These are phyloP conservation scores for Heliamphora ciliata DNA, from an alignment of 179 eudicot genomes.

Conservation along the genomic window DNA sequence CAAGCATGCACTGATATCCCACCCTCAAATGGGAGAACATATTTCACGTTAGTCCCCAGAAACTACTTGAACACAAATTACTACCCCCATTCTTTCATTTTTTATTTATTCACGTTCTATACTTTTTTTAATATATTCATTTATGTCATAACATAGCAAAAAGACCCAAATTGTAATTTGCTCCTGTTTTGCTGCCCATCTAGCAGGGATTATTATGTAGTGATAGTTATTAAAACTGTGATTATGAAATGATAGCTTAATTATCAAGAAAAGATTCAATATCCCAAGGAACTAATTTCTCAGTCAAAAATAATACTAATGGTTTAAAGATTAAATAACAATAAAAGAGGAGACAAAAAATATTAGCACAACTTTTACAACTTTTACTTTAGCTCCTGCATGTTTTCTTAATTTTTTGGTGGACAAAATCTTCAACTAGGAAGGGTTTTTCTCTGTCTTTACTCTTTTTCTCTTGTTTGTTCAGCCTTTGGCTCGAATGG, in stretches of 20 bases:
- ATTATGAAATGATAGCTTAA: background rate
- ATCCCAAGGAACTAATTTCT: background rate
- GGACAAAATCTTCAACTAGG: background rate
- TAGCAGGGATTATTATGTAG: background rate
- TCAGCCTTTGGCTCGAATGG: conserved; percentile 98
- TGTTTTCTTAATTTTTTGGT: background rate
- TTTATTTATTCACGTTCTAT: background rate
- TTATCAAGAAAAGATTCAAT: background rate
- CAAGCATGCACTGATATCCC: too few species aligned
- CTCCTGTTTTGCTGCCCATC: background rate
- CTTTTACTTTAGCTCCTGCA: background rate
- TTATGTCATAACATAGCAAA: background rate
- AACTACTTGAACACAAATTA: background rate
- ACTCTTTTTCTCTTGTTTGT: conserved; percentile 12
- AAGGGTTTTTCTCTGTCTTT: background rate
- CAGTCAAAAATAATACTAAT: background rate
- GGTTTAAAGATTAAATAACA: background rate
- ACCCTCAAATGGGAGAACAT: too few species aligned
- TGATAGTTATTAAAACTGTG: background rate
- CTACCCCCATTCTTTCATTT: background rate
- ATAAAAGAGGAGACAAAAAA: background rate
- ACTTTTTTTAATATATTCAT: background rate
- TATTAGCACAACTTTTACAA: background rate
- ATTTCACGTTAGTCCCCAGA: too few species aligned
- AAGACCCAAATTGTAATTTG: background rate